Conservation (phyloP, 345 rosid genomes). For the Bruguiera gymnorhiza region DNA sequence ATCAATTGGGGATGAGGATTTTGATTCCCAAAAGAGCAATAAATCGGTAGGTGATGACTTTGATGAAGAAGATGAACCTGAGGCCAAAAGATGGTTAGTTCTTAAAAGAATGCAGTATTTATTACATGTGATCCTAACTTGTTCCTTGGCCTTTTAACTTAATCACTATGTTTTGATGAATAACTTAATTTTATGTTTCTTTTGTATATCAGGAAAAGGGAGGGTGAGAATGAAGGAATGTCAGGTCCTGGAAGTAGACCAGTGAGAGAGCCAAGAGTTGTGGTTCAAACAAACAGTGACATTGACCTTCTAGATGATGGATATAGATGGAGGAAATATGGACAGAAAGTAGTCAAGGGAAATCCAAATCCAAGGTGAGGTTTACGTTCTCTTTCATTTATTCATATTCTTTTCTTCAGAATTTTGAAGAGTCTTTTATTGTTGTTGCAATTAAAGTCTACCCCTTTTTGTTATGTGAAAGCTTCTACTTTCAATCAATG, state of each 20-base stretch:
- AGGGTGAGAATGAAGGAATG: slow-evolving; percentile 70
- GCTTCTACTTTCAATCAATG: no score
- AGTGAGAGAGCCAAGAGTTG: slow-evolving; percentile 84
- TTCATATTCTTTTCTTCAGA: background rate
- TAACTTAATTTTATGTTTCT: slow-evolving; percentile 3
- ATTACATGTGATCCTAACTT: no score
- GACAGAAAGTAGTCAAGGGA: slow-evolving; percentile 95
- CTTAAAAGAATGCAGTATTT: background rate
- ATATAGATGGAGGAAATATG: slow-evolving; percentile 93
- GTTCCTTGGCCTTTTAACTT: no score
- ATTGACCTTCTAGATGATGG: slow-evolving; percentile 95
- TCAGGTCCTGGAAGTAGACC: slow-evolving; percentile 73
- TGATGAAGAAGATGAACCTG: slow-evolving; percentile 82
- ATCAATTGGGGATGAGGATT: slow-evolving; percentile 67
- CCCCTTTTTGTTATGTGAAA: no score
- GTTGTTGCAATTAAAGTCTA: no score
- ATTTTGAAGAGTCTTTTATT: no score
- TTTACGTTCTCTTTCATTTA: background rate
- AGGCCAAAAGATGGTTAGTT: slow-evolving; percentile 76
- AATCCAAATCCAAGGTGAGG: slow-evolving; percentile 86
- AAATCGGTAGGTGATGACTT: slow-evolving; percentile 56
- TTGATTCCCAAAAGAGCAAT: slow-evolving; percentile 56
- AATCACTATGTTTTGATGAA: no score
- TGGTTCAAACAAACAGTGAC: slow-evolving; percentile 91
- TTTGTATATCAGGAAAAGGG: slow-evolving; percentile 53